Evolutionary conservation across 108 stramenopile genomes (phyloP), one percentile per base, ranked within the genome.

Genomic region (Skeletonema menzelii): DNA sequence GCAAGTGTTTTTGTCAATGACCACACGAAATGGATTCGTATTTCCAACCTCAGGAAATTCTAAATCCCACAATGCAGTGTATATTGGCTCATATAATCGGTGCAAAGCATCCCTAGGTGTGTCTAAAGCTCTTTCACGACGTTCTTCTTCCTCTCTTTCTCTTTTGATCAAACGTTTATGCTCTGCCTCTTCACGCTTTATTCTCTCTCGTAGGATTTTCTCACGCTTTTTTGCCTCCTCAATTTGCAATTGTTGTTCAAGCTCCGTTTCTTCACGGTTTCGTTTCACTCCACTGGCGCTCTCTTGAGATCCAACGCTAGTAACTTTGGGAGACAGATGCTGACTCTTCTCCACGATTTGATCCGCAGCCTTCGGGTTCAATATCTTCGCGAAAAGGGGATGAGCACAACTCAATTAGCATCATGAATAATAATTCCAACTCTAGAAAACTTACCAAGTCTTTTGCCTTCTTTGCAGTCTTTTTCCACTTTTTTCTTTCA

Each of bases 11-110:
- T 74, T 75, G 68, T 90, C 89, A 76, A 94, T 91, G 34, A 94
- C 91, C 6, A 84, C 88, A 7, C 93, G 86, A 59, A 94, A 94
- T 8, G 93, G 93, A 81, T 94, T 94, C 15, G 78, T 89, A 2
- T 73, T 75, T 30, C 84, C 87, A 67, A 92, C 71, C 34, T 72
- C 63, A 10, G 76, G 59, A 65, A 95, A 95, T 55, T 89, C 88
- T 85, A 89, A 86, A 55, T 92, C 86, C 91, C 91, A 95, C 31
- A 91, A 62, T 30, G 69, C 69, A 32, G 89, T 76, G 56, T 91
- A 91, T 34, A 94, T 88, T 11, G 87, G 86, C 46, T 83, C 69
- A 62, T 86, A 86, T 20, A 87, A 63, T 56, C 87, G 59, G 8
- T 85, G 80, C 47, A 91, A 69, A 14, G 86, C 84, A 58, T 85